Conservation (phyloP, 2,329 filamentous ascomycete species). For the Phoma herbarum region DNA sequence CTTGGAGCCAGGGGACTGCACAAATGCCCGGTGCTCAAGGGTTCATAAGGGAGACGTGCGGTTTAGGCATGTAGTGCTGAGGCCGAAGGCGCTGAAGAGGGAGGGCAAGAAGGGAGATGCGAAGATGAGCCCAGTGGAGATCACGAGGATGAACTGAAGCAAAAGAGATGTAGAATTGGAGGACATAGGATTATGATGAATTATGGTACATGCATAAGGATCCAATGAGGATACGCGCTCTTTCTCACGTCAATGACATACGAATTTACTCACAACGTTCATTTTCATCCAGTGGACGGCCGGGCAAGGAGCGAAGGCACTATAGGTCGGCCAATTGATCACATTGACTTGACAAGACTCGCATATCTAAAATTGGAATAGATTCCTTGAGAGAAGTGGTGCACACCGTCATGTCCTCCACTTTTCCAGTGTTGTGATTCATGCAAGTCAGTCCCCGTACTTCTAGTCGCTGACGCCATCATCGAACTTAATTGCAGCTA, state of each 20-base stretch:
- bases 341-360: no score
- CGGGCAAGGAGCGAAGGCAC: no score
- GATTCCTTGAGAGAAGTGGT: no score
- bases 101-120: not conserved
- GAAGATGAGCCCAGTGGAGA: conserved; percentile 2
- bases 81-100: conserved; percentile 17
- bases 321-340: no score
- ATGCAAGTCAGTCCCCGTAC: no score
- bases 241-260: no score
- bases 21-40: not conserved
- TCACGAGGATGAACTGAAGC: not conserved
- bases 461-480: not conserved
- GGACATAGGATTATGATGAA: not conserved
- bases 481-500: not conserved
- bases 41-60: conserved; percentile 4
- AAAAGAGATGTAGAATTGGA: not conserved
- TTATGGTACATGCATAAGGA: not conserved
- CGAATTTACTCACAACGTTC: no score
- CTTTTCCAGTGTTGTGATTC: no score
- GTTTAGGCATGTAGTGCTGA: conserved; percentile 1
- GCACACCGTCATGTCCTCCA: no score
- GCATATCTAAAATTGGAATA: no score
- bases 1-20: not conserved
- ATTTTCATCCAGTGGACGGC: no score
- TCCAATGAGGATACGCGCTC: no score